Conservation (phyloP, 2,329 filamentous ascomycete species). For the Diaporthe ampelina region DNA sequence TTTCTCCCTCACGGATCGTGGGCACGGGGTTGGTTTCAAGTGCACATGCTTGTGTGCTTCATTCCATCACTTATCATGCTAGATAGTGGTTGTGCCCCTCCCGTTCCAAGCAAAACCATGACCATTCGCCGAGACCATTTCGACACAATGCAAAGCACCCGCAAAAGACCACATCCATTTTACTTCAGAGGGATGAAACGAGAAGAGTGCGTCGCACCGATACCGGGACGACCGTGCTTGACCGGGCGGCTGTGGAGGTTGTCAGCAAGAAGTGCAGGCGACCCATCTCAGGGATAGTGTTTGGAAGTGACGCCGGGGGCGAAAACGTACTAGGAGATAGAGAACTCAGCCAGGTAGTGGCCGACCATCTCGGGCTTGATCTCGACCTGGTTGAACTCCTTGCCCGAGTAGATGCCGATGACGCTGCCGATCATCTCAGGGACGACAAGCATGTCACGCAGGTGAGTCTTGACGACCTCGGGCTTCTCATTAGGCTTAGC, state of each 20-base stretch:
- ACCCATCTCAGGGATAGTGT: too few relatives aligned
- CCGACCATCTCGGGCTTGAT: conserved; percentile 99
- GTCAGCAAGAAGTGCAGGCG: conserved; percentile 60
- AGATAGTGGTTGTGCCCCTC: conserved; percentile 55
- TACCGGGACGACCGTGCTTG: conserved; percentile 99
- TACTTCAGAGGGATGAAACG: conserved; percentile 99
- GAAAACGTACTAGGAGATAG: conserved; percentile 96
- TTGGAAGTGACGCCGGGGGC: neutral
- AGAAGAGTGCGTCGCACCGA: conserved; percentile 99
- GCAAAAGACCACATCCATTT: conserved; percentile 61
- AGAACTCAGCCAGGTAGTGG: conserved; percentile 99
- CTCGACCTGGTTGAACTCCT: conserved; percentile 99
- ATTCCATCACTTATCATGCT: conserved; percentile 61
- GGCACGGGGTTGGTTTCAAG: conserved; percentile 26
- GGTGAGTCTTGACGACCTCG: conserved; percentile 98
- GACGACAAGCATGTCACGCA: conserved; percentile 99
- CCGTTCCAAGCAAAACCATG: conserved; percentile 67
- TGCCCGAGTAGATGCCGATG: conserved; percentile 99
- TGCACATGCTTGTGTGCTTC: conserved; percentile 49
- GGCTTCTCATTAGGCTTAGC: conserved; percentile 99
- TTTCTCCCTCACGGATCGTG: conserved; percentile 38
- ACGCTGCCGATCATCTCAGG: conserved; percentile 99
- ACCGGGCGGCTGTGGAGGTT: conserved; percentile 85
- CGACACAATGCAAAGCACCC: conserved; percentile 67
- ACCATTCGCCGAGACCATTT: conserved; percentile 70